A percentile compares a stretch with the other conserved stretches of the same genome.
These are phyloP conservation scores for Chlorella ohadii DNA, from an alignment of 139 green algal species.

Conservation along the genomic window DNA sequence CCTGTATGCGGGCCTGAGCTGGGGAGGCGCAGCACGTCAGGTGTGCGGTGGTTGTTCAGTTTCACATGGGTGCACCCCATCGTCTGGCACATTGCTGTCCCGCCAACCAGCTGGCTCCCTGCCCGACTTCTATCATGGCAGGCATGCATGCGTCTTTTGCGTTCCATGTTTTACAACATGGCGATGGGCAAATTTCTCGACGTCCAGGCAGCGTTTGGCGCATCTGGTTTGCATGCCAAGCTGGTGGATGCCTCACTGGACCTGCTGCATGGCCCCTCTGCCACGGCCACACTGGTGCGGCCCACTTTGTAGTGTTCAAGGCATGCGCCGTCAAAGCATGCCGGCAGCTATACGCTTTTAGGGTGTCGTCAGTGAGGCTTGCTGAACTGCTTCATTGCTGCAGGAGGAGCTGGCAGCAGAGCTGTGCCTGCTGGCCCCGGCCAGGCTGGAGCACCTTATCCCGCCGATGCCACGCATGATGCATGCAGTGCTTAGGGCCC, in stretches of 20 bases:
- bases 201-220: slow-evolving; percentile 41
- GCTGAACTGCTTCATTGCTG: background rate
- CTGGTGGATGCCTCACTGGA: slow-evolving; percentile 37
- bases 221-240: slow-evolving; percentile 29
- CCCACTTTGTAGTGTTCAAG: too few species aligned
- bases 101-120: background rate
- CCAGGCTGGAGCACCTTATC: slow-evolving; percentile 79
- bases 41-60: background rate
- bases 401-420: slow-evolving; percentile 77
- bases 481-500: slow-evolving; percentile 65
- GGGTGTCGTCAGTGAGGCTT: too few species aligned
- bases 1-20: background rate
- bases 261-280: slow-evolving; percentile 25
- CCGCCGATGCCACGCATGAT: slow-evolving; percentile 86
- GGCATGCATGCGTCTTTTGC: slow-evolving; percentile 35
- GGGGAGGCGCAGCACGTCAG: background rate
- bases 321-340: too few species aligned
- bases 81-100: background rate
- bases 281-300: slow-evolving; percentile 16
- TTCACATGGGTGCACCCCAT: too few species aligned
- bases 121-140: background rate
- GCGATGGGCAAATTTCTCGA: slow-evolving; percentile 44
- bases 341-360: too few species aligned
- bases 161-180: slow-evolving; percentile 40
- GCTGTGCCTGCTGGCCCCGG: slow-evolving; percentile 89